Conservation (phyloP, 495 filamentous ascomycete genomes). For the Talaromyces borbonicus region DNA sequence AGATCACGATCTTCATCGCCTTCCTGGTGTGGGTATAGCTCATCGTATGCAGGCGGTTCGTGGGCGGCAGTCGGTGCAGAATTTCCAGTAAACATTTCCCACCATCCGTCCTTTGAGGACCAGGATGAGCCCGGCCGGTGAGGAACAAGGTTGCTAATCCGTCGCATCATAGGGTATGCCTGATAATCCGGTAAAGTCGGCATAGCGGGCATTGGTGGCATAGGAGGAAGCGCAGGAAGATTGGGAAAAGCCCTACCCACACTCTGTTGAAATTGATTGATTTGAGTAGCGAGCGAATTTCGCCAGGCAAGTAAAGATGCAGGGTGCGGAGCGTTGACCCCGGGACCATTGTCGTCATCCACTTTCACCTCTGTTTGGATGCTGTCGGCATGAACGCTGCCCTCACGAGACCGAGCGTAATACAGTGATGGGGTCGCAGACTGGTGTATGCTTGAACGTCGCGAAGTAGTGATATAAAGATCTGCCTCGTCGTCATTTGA, state of each 20-base stretch:
- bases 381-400: slow-evolving; percentile 11
- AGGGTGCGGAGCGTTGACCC: slow-evolving; percentile 40
- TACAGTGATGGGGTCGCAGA: slow-evolving; percentile 19
- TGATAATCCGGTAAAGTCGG: slow-evolving; percentile 47
- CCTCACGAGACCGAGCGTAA: slow-evolving; percentile 16
- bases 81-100: slow-evolving; percentile 51
- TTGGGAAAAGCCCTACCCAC: slow-evolving; percentile 60
- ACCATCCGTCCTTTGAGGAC: slow-evolving; percentile 52
- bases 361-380: slow-evolving; percentile 13
- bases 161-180: slow-evolving; percentile 58
- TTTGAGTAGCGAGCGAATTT: slow-evolving; percentile 65
- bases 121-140: slow-evolving; percentile 37
- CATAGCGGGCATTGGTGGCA: slow-evolving; percentile 45
- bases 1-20: slow-evolving; percentile 28
- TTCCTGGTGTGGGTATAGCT: slow-evolving; percentile 56
- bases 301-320: slow-evolving; percentile 63
- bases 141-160: slow-evolving; percentile 65
- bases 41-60: slow-evolving; percentile 69
- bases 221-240: slow-evolving; percentile 47
- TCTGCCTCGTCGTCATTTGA: slow-evolving; percentile 25
- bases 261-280: slow-evolving; percentile 70
- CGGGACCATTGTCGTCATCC: slow-evolving; percentile 20
- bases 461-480: slow-evolving; percentile 34
- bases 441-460: slow-evolving; percentile 35
- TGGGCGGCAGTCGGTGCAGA: slow-evolving; percentile 23